Conservation (phyloP, 2,329 filamentous ascomycete genomes). For the Alternaria viburni region DNA sequence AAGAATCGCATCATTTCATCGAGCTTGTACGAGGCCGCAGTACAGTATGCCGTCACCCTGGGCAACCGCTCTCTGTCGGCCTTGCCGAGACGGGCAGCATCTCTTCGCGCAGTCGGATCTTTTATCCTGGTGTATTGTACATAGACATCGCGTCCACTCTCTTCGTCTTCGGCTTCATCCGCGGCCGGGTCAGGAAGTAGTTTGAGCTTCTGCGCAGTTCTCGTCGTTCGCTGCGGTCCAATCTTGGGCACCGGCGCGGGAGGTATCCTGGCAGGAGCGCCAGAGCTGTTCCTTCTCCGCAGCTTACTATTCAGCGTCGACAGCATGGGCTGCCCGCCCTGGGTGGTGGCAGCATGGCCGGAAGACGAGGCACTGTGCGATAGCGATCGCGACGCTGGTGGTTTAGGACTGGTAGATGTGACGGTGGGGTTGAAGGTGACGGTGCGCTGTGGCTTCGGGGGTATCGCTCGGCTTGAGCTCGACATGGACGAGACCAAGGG, state of each 20-base stretch:
- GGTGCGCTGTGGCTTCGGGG: slow-evolving; percentile 60
- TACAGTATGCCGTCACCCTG: slow-evolving; percentile 95
- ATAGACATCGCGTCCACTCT: slow-evolving; percentile 94
- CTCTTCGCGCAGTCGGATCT: slow-evolving; percentile 88
- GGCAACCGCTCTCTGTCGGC: slow-evolving; percentile 87
- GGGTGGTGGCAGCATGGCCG: slow-evolving; percentile 41
- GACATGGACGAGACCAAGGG: slow-evolving; percentile 47
- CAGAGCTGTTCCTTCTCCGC: slow-evolving; percentile 83
- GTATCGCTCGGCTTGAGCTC: slow-evolving; percentile 26
- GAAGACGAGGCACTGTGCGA: slow-evolving; percentile 37
- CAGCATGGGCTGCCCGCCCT: slow-evolving; percentile 58
- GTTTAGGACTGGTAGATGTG: slow-evolving; percentile 51
- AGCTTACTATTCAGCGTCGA: slow-evolving; percentile 87
- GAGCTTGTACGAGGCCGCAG: slow-evolving; percentile 88
- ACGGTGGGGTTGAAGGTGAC: slow-evolving; percentile 78
- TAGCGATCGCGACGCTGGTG: slow-evolving; percentile 40
- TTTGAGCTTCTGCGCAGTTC: slow-evolving; percentile 96
- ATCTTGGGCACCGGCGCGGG: slow-evolving; percentile 69
- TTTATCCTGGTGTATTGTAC: slow-evolving; percentile 98
- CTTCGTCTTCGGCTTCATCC: slow-evolving; percentile 78
- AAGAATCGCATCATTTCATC: slow-evolving; percentile 89
- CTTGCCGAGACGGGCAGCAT: slow-evolving; percentile 91
- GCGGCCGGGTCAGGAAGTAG: slow-evolving; percentile 90
- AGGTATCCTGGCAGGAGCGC: slow-evolving; percentile 60
- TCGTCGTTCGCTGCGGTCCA: slow-evolving; percentile 91